Base-by-base conservation (phyloP, 306 rosid genomes). In the Cucurbita ficifolia region DNA sequence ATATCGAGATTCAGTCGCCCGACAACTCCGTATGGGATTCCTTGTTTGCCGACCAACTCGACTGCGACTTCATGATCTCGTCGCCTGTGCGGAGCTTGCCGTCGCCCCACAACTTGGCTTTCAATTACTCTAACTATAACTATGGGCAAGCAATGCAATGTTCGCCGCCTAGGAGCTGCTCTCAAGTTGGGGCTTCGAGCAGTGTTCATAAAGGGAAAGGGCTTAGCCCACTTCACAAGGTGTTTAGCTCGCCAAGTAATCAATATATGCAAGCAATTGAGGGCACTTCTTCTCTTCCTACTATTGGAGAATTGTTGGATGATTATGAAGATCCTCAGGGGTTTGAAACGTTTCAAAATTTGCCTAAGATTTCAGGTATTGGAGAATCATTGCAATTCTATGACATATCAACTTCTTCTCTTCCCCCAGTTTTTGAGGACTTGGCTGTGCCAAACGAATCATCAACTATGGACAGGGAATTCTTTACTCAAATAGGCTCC, bases 11-110 rank as follows among this genome's bases (percentile, higher is more conserved):
- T 42, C 92, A 90, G 51, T 90, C 98, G 1, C 96, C 96, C 1
- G 96, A 90, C 59, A 85, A 80, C 80, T 74, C 92, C 6, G 76
- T 93, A 46, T 93, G 98, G 98, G 97, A 93, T 13, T 84, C 96
- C 1, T 81, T 90, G 52, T 87, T 93, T 71, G 52, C 92, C 2
- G 98, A 90, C 43, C 96, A 93, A 0, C 79, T 90, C 64, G 97
- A 90, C 11, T 43, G 70, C 21, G 98, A 93, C 39, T 93, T 86
- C 84, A 93, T 93, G 98, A 82, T 93, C 52, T 77, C 87, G n/a
- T 93, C 98, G 1, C 97, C 96, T 0, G 87, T 88, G 62, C 85
- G 88, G 51, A 88, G 86, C n/a, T 33, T 82, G 46, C 80, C 91
- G 6, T 90, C 96, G 0, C 90, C 92, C 0, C 90, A 81, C 51